Conservation (phyloP, 2,329 filamentous ascomycete species). For the Penicillium frequentans region DNA sequence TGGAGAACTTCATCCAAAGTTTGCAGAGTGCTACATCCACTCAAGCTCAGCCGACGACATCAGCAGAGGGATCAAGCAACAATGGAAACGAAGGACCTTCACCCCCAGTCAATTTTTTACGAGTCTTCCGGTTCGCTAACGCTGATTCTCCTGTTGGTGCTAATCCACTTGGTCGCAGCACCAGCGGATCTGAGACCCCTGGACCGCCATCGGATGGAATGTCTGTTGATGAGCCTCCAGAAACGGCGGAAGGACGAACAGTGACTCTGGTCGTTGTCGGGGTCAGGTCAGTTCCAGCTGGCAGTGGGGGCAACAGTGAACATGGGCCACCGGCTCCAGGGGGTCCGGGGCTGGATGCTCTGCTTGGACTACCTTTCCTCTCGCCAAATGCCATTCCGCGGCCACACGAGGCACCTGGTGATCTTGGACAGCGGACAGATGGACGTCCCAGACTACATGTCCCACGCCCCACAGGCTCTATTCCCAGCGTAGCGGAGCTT, state of each 20-base stretch:
- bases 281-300: constrained; percentile 64
- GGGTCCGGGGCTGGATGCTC: constrained; percentile 45
- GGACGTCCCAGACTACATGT: constrained; percentile 54
- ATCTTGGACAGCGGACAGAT: constrained; percentile 54
- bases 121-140: constrained; percentile 67
- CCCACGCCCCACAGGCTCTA: constrained; percentile 55
- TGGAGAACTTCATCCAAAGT: constrained; percentile 63
- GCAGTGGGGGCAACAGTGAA: constrained; percentile 45
- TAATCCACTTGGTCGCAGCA: constrained; percentile 21
- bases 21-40: constrained; percentile 63
- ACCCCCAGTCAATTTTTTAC: constrained; percentile 65
- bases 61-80: constrained; percentile 36
- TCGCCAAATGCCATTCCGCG: constrained; percentile 44
- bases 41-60: constrained; percentile 44
- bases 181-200: constrained; percentile 25
- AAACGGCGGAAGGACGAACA: constrained; percentile 55
- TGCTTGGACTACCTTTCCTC: constrained; percentile 47
- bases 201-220: constrained; percentile 33
- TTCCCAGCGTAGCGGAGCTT: constrained; percentile 53
- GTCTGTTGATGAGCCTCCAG: constrained; percentile 41
- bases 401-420: constrained; percentile 47
- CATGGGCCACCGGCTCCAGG: constrained; percentile 45
- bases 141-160: constrained; percentile 38
- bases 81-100: constrained; percentile 44
- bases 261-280: constrained; percentile 70